phyloP scores from a whole-genome alignment of 768 basidiomycete species.

The Myochromella boudieri region DNA sequence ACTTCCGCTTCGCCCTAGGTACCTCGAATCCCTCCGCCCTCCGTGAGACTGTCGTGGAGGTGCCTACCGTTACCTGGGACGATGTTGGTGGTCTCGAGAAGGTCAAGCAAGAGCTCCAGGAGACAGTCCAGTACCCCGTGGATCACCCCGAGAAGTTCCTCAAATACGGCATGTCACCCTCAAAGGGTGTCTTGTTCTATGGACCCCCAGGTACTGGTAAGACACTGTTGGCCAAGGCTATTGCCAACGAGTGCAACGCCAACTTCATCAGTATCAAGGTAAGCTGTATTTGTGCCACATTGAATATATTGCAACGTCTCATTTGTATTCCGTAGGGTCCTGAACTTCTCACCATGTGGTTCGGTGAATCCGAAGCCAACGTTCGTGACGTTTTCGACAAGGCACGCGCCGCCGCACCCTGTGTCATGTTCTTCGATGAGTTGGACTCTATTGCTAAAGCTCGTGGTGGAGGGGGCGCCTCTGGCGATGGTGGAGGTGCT shows the following conservation, averaged over 20 bases:
- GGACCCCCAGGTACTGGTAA: slow-evolving; percentile 99
- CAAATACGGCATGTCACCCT: slow-evolving; percentile 99
- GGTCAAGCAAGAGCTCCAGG: slow-evolving; percentile 98
- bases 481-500: slow-evolving; percentile 93
- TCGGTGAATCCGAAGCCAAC: slow-evolving; percentile 99
- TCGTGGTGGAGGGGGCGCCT: slow-evolving; percentile 78
- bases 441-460: slow-evolving; percentile 98
- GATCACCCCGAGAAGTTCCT: slow-evolving; percentile 99
- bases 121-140: slow-evolving; percentile 99
- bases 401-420: slow-evolving; percentile 97
- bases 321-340: slow-evolving; percentile 67
- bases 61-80: slow-evolving; percentile 98
- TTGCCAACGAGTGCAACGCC: slow-evolving; percentile 99
- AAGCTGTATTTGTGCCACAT: slow-evolving; percentile 3
- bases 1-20: slow-evolving; percentile 99
- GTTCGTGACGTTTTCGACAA: slow-evolving; percentile 99
- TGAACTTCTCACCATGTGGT: slow-evolving; percentile 99
- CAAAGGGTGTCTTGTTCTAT: slow-evolving; percentile 99
- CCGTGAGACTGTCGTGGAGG: slow-evolving; percentile 98
- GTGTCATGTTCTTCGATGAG: slow-evolving; percentile 99
- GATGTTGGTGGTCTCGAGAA: slow-evolving; percentile 99
- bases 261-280: slow-evolving; percentile 99
- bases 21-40: slow-evolving; percentile 97
- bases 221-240: slow-evolving; percentile 96
- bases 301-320: not conserved